Evolutionary conservation across 2,329 filamentous ascomycete species (phyloP), one percentile per base, ranked within the genome.

Genomic region (Leptographium wingfieldii): DNA sequence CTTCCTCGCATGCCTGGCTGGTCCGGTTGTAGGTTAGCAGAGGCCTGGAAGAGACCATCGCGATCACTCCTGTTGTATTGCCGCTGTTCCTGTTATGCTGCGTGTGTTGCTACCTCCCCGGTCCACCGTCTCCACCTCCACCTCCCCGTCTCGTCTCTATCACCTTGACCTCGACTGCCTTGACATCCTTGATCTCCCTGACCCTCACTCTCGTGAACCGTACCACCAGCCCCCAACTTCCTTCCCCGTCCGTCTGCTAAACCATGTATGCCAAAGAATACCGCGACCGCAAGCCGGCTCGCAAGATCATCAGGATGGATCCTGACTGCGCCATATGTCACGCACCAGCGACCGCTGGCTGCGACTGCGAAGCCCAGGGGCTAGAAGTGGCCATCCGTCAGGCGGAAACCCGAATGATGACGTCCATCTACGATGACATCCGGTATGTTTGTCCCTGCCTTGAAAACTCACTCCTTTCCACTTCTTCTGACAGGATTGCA

Each of bases 251-350:
- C 31, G 25, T 46, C 51, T 61, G 55, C 69, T 71, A 65, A 70
- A 67, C 58, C 63, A 81, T 81, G 78, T 77, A 76, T 74, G 64
- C 71, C 68, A 80, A 74, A 75, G 74, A 76, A 60, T 68, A 71
- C 63, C 56, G 40, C 29, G 72, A 73, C 59, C 67, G 70, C 62
- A 74, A 73, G 66, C 25, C 49, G 27, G 66, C 69, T 67, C 73
- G 74, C 67, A 80, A 79, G 71, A 69, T 74, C 63, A 77, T 80
- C 70, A 84, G 77, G 71, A 86, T 86, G 82, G 84, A 87, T 67
- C 84, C 84, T 52, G 82, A 86, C 72, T 87, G 84, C 71, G 84
- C 84, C 58, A 83, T 87, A 68, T 87, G 84, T 70, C 76, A 77
- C 67, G 77, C 78, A 63, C 82, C 84, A 63, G 82, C 83, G 54